These are phyloP conservation scores for Podaxis rugospora DNA, from an alignment of 768 basidiomycete genomes.

Conservation along the genomic window DNA sequence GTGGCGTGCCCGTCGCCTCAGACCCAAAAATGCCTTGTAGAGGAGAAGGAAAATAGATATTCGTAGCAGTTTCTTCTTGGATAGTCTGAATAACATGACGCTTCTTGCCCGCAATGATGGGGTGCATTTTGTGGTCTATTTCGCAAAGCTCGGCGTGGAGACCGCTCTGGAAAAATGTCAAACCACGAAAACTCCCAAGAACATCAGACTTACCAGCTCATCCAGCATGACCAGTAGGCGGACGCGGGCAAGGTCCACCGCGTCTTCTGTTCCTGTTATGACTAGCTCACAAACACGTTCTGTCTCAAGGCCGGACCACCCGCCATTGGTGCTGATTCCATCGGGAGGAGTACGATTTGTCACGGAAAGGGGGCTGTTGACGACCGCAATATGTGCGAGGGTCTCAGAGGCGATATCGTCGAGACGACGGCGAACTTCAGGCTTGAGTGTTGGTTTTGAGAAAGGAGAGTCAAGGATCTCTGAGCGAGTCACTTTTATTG, in stretches of 20 bases:
- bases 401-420: constrained; percentile 93
- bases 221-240: constrained; percentile 91
- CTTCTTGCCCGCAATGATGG: constrained; percentile 88
- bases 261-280: constrained; percentile 83
- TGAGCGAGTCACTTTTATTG: constrained; percentile 87
- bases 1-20: constrained; percentile 40
- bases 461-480: constrained; percentile 88
- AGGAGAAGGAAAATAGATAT: constrained; percentile 91
- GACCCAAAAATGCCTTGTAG: constrained; percentile 81
- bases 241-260: constrained; percentile 88
- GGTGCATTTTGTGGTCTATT: constrained; percentile 92
- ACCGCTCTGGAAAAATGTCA: constrained; percentile 59
- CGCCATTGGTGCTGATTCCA: constrained; percentile 70
- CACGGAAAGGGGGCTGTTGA: constrained; percentile 76
- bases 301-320: constrained; percentile 89
- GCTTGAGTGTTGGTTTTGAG: constrained; percentile 75
- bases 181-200: constrained; percentile 5
- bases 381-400: constrained; percentile 89
- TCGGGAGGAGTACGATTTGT: constrained; percentile 75
- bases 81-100: constrained; percentile 84
- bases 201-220: constrained; percentile 66
- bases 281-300: constrained; percentile 93
- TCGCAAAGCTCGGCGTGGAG: constrained; percentile 88
- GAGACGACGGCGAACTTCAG: constrained; percentile 77
- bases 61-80: constrained; percentile 95